Evolutionary conservation across 441 rosid species (phyloP).

Genomic region (Theobroma grandiflorum): DNA sequence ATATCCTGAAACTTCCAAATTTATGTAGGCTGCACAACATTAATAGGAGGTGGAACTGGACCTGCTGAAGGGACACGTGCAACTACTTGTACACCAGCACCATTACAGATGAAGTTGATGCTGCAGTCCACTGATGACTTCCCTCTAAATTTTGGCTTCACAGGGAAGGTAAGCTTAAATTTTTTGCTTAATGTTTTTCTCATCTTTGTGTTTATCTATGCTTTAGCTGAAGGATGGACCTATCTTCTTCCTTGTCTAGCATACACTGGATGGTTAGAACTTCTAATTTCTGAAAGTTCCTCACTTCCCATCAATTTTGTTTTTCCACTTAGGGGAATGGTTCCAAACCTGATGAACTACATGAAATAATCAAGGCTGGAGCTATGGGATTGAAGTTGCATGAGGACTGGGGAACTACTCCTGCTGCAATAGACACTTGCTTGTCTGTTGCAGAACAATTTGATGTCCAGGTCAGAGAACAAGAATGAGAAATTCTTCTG

Average conservation of each 20-base stretch:
- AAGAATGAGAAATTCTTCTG: conserved; percentile 2
- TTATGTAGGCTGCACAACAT: conserved; percentile 81
- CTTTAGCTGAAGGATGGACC: not conserved
- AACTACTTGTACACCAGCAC: conserved; percentile 93
- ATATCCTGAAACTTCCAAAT: conserved; percentile 18
- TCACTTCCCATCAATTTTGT: not conserved
- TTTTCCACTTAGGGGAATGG: conserved; percentile 68
- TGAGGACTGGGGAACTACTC: conserved; percentile 98
- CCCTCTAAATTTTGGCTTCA: conserved; percentile 95
- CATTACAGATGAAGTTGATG: conserved; percentile 87
- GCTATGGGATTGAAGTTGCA: conserved; percentile 99
- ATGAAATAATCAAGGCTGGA: conserved; percentile 82
- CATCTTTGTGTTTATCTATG: conserved; percentile 4
- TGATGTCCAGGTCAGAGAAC: conserved; percentile 70
- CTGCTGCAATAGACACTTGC: conserved; percentile 93
- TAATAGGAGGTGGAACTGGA: conserved; percentile 98
- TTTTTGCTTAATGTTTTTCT: conserved; percentile 19
- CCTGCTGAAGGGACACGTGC: conserved; percentile 97
- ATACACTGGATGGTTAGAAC: conserved; percentile 16
- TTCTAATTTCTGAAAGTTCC: conserved; percentile 19
- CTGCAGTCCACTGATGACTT: conserved; percentile 92
- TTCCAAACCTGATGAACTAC: conserved; percentile 77
- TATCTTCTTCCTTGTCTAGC: not conserved
- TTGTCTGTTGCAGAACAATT: conserved; percentile 77
- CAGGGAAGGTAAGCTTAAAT: conserved; percentile 77